A percentile compares a stretch with the other conserved stretches of the same genome.
Conservation (phyloP, 768 basidiomycete species). For the Collybia mongolica region DNA sequence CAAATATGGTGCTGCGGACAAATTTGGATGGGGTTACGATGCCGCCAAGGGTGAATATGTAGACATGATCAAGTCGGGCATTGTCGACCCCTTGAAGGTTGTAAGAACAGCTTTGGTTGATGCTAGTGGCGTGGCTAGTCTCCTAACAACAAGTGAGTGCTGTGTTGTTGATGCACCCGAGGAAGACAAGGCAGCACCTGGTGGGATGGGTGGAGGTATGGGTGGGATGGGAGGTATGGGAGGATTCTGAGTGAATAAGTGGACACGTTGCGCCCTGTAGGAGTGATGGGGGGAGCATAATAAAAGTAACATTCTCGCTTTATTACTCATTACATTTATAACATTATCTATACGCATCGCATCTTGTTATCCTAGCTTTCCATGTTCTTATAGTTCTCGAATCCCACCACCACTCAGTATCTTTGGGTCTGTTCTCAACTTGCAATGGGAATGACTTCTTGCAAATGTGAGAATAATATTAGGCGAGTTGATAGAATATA, state of each 20-base stretch:
- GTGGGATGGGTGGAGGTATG: constrained; percentile 35
- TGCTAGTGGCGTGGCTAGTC: constrained; percentile 86
- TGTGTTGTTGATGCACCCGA: constrained; percentile 92
- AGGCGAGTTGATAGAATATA: too few species aligned
- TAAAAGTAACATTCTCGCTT: constrained; percentile 1
- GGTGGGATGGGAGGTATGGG: constrained; percentile 43
- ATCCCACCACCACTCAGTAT: too few species aligned
- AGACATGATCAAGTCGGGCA: constrained; percentile 93
- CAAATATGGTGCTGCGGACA: constrained; percentile 67
- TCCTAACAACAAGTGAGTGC: constrained; percentile 91
- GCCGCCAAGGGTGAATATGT: constrained; percentile 90
- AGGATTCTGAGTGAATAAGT: constrained; percentile 20
- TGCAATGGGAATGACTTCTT: too few species aligned
- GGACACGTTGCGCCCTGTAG: background rate
- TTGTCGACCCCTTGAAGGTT: constrained; percentile 96
- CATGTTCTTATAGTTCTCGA: background rate
- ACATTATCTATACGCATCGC: background rate
- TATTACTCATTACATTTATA: background rate
- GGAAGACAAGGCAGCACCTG: constrained; percentile 48
- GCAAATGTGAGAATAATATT: too few species aligned
- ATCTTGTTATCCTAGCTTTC: background rate
- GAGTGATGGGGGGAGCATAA: background rate
- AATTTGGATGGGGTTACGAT: constrained; percentile 88
- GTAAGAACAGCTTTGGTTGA: constrained; percentile 92
- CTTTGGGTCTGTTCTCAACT: too few species aligned